A percentile compares a stretch with the other conserved stretches of the same genome.
phyloP scores from a whole-genome alignment of 345 rosid genomes.

The rapeseed (Brassica napus) region DNA sequence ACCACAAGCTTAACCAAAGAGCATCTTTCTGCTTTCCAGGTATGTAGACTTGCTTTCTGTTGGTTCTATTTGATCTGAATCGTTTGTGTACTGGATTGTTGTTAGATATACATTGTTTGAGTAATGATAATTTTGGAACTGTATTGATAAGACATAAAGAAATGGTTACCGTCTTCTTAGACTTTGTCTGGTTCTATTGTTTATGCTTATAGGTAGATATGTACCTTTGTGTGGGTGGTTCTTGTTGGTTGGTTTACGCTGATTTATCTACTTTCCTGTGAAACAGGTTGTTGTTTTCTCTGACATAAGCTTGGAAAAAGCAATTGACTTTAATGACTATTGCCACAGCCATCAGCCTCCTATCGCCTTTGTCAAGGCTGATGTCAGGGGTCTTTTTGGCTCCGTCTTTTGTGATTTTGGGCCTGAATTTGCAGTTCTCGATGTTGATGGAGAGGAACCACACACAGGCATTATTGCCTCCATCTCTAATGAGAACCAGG shows the following conservation, averaged over 20 bases:
- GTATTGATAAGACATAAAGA: neutral
- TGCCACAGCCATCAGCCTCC: slow-evolving; percentile 91
- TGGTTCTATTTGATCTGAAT: neutral
- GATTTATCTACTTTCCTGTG: slow-evolving; percentile 26
- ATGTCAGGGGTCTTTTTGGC: slow-evolving; percentile 97
- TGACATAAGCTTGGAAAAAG: slow-evolving; percentile 68
- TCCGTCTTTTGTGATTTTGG: slow-evolving; percentile 97
- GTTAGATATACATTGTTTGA: neutral
- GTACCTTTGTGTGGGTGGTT: slow-evolving; percentile 3
- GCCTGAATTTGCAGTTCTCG: slow-evolving; percentile 79
- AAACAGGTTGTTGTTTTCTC: slow-evolving; percentile 92
- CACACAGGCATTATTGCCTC: slow-evolving; percentile 95
- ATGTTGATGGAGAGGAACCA: slow-evolving; percentile 96
- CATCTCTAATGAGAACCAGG: slow-evolving; percentile 82
- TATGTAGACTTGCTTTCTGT: slow-evolving; percentile 24
- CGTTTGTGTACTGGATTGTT: neutral
- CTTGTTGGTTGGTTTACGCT: slow-evolving; percentile 12
- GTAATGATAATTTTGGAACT: neutral
- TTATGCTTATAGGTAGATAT: neutral
- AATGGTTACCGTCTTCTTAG: neutral
- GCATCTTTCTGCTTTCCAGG: slow-evolving; percentile 86
- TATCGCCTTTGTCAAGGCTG: slow-evolving; percentile 85
- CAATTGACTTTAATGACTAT: slow-evolving; percentile 77
- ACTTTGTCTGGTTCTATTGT: slow-evolving; percentile 1
- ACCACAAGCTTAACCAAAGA: slow-evolving; percentile 58